These are phyloP conservation scores for Schizothecium vesticola DNA, from an alignment of 495 filamentous ascomycete genomes.

Conservation along the genomic window DNA sequence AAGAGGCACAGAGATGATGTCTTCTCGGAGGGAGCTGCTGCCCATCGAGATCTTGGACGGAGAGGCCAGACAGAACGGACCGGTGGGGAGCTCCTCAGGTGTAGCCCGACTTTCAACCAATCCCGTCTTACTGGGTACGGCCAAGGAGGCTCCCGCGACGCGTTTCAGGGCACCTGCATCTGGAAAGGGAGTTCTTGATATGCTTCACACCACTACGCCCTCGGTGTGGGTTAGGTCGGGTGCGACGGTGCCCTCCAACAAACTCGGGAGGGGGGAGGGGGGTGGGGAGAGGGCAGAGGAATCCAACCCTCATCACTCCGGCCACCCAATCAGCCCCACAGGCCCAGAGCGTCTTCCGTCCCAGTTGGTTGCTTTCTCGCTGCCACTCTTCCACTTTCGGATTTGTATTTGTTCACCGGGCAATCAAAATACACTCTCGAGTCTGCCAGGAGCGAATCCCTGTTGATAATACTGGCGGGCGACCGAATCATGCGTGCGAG, in stretches of 20 bases:
- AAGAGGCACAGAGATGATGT: no score
- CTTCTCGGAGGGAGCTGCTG: neutral
- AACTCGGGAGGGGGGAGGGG: neutral
- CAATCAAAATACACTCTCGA: constrained; percentile 11
- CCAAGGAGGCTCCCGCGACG: neutral
- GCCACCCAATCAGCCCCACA: constrained; percentile 1
- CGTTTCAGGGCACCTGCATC: constrained; percentile 9
- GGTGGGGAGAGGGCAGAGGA: neutral
- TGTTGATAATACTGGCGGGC: neutral
- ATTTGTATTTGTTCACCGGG: constrained; percentile 4
- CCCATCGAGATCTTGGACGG: neutral
- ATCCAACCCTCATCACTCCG: neutral
- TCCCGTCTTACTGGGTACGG: neutral
- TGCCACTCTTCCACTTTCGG: constrained; percentile 5
- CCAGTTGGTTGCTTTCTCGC: constrained; percentile 4
- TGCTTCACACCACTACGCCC: neutral
- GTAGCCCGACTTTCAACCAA: neutral
- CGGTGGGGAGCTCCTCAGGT: neutral
- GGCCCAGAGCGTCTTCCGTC: neutral
- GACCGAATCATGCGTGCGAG: neutral
- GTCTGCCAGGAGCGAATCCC: neutral
- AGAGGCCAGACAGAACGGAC: neutral
- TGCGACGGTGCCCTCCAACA: neutral
- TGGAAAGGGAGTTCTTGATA: neutral
- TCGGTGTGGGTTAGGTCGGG: neutral